phyloP scores from a whole-genome alignment of 78 protist genomes.

The Acrasis kona region DNA sequence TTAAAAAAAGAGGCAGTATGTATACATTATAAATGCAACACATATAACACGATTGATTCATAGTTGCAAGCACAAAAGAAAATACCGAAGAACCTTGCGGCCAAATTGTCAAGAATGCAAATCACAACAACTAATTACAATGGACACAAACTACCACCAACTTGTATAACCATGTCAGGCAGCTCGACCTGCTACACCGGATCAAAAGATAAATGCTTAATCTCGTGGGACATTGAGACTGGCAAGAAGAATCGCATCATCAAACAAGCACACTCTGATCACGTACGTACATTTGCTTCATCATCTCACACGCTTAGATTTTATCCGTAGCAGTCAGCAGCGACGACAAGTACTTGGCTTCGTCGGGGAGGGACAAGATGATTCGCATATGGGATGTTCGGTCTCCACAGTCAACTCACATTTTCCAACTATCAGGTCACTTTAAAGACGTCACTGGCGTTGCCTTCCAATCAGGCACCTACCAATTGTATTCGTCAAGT shows the following conservation, averaged over 20 bases:
- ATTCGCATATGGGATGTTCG: conserved; percentile 47
- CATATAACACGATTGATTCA: neutral
- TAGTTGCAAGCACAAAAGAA: neutral
- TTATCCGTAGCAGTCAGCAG: conserved; percentile 51
- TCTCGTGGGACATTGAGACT: conserved; percentile 17
- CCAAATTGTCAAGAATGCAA: neutral
- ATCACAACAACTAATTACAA: neutral
- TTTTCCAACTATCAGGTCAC: conserved; percentile 46
- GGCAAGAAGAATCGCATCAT: neutral
- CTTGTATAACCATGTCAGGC: neutral
- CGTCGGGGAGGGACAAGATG: conserved; percentile 43
- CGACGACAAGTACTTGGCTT: conserved; percentile 56
- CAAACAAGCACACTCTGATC: neutral
- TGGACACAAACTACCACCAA: neutral
- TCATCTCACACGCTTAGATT: conserved; percentile 34
- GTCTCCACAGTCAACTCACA: neutral
- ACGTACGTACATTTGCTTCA: no score
- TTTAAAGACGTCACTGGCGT: conserved; percentile 26
- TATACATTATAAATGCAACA: neutral
- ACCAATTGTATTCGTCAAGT: conserved; percentile 49
- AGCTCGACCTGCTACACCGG: conserved; percentile 30
- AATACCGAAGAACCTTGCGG: neutral
- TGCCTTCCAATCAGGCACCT: conserved; percentile 54
- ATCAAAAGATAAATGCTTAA: conserved; percentile 36
- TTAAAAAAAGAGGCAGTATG: neutral